A percentile compares a stretch with the other conserved stretches of the same genome.
Evolutionary conservation across 495 filamentous ascomycete species (phyloP).

Genomic region (Amniculicola lignicola): DNA sequence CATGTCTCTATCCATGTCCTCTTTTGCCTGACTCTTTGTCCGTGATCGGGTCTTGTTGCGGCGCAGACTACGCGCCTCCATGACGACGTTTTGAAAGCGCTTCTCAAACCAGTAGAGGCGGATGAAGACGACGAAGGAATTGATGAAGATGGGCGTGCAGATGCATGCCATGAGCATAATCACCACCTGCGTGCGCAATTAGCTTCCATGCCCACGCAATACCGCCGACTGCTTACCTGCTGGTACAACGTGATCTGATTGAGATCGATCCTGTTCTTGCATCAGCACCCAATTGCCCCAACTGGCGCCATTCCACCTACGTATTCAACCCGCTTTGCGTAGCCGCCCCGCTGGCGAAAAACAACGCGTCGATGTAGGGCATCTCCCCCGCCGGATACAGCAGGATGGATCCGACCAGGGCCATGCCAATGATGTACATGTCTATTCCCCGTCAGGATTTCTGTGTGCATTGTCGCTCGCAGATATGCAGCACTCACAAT

Average conservation of each 20-base stretch:
- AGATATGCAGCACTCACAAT: slow-evolving; percentile 55
- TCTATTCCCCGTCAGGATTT: slow-evolving; percentile 53
- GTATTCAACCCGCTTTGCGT: slow-evolving; percentile 94
- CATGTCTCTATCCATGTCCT: slow-evolving; percentile 40
- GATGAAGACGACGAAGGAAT: slow-evolving; percentile 81
- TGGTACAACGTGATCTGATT: slow-evolving; percentile 75
- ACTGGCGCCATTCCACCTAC: slow-evolving; percentile 30
- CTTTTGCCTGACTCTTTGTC: slow-evolving; percentile 50
- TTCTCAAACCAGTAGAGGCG: slow-evolving; percentile 98
- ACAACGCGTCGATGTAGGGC: slow-evolving; percentile 82
- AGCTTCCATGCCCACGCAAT: not conserved
- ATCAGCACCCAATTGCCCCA: slow-evolving; percentile 15
- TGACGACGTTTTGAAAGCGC: slow-evolving; percentile 76
- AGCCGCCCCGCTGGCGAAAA: slow-evolving; percentile 73
- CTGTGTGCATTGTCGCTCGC: not conserved
- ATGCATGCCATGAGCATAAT: slow-evolving; percentile 57
- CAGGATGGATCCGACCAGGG: slow-evolving; percentile 70
- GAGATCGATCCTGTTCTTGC: slow-evolving; percentile 56
- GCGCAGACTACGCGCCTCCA: slow-evolving; percentile 54
- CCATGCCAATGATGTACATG: slow-evolving; percentile 69
- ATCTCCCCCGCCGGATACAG: slow-evolving; percentile 63
- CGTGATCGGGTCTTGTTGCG: slow-evolving; percentile 56
- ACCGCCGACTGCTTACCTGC: slow-evolving; percentile 47
- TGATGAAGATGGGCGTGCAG: slow-evolving; percentile 82
- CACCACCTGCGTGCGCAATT: slow-evolving; percentile 21